Evolutionary conservation across 164 flowering plant species (phyloP).

Genomic region (Tetrastigma voinierianum): DNA sequence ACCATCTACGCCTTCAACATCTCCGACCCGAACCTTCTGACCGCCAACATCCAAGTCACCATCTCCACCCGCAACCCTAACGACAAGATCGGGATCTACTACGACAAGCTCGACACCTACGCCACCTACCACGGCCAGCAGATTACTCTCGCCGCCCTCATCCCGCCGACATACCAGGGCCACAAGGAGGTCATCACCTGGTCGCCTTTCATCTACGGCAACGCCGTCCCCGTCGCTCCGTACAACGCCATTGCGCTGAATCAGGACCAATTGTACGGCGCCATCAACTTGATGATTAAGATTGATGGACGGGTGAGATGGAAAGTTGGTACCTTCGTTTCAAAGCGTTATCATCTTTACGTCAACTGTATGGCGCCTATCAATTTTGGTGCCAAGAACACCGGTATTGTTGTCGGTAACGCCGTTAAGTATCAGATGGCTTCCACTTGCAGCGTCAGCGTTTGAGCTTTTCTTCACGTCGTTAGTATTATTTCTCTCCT

Average conservation of each 20-base stretch:
- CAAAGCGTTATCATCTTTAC: constrained; percentile 59
- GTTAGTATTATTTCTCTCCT: background rate
- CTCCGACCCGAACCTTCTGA: constrained; percentile 47
- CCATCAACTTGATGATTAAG: constrained; percentile 36
- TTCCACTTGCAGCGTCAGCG: constrained; percentile 42
- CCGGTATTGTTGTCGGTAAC: constrained; percentile 37
- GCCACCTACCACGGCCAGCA: constrained; percentile 67
- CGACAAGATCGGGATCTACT: constrained; percentile 65
- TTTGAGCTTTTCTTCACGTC: constrained; percentile 24
- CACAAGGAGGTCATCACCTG: constrained; percentile 60
- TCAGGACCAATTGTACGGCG: constrained; percentile 44
- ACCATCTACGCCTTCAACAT: constrained; percentile 74
- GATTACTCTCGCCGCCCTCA: constrained; percentile 50
- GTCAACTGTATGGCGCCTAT: constrained; percentile 58
- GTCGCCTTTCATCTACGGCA: constrained; percentile 67
- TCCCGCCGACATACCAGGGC: constrained; percentile 64
- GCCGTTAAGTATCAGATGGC: constrained; percentile 53
- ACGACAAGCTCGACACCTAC: constrained; percentile 59
- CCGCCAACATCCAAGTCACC: constrained; percentile 63
- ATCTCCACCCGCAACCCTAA: constrained; percentile 66
- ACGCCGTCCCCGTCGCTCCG: constrained; percentile 66
- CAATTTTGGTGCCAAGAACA: constrained; percentile 29
- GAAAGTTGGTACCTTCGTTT: constrained; percentile 58
- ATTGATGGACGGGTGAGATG: constrained; percentile 63
- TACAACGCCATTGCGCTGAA: constrained; percentile 36